Percentiles rank a stretch among this genome's conserved stretches.
These are phyloP conservation scores for Trichoderma breve DNA, from an alignment of 2,329 filamentous ascomycete genomes.

Conservation along the genomic window DNA sequence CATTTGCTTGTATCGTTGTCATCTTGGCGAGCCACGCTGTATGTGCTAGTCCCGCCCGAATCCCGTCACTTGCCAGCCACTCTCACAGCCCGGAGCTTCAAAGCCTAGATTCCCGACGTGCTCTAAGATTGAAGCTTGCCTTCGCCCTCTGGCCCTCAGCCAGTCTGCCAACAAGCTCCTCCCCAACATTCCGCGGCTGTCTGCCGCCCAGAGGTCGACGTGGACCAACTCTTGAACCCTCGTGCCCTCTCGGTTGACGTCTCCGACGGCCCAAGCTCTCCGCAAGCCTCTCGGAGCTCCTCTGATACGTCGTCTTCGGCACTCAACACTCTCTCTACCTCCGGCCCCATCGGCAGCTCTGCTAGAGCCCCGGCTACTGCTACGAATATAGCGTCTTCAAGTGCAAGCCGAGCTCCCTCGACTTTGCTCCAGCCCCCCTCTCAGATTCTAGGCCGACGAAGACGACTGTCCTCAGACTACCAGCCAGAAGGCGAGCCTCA, in stretches of 20 bases:
- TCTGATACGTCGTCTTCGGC: constrained; percentile 47
- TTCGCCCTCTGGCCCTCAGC: constrained; percentile 25
- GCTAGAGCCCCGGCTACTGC: constrained; percentile 32
- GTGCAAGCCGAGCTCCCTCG: constrained; percentile 29
- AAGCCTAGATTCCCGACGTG: neutral
- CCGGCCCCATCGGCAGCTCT: constrained; percentile 26
- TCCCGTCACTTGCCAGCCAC: constrained; percentile 4
- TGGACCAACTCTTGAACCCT: constrained; percentile 39
- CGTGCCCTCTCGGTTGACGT: constrained; percentile 37
- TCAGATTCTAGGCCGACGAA: constrained; percentile 55
- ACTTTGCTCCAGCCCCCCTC: constrained; percentile 30
- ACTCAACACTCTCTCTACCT: constrained; percentile 31
- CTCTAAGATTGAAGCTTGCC: constrained; percentile 24
- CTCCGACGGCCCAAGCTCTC: constrained; percentile 64
- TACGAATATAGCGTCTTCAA: constrained; percentile 44
- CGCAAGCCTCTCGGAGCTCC: constrained; percentile 51
- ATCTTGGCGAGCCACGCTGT: constrained; percentile 12
- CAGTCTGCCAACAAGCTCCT: constrained; percentile 26
- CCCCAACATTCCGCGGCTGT: constrained; percentile 35
- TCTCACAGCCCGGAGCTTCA: constrained; percentile 6
- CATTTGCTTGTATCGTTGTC: neutral
- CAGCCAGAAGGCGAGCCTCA: constrained; percentile 32
- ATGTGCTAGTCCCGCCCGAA: neutral
- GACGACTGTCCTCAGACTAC: constrained; percentile 43
- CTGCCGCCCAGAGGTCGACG: constrained; percentile 42